Conservation (phyloP, 441 rosid genomes). For the Mallotus japonicus region DNA sequence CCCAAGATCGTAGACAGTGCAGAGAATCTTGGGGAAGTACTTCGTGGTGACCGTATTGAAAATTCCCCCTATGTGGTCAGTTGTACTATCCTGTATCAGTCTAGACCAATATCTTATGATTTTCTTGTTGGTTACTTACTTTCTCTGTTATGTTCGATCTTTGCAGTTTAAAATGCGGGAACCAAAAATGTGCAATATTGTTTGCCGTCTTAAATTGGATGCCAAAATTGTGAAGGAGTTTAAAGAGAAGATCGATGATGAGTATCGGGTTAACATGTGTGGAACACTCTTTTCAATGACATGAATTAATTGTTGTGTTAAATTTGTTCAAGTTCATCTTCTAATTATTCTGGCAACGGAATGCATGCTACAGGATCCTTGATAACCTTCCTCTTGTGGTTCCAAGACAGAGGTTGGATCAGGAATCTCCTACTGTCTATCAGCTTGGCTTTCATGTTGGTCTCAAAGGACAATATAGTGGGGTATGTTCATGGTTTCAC, state of each 20-base stretch:
- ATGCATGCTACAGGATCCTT: slow-evolving; percentile 65
- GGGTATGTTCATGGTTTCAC: slow-evolving; percentile 44
- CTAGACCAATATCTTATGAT: neutral
- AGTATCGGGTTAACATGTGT: slow-evolving; percentile 88
- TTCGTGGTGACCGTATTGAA: slow-evolving; percentile 94
- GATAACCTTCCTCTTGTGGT: slow-evolving; percentile 95
- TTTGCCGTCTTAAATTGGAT: slow-evolving; percentile 55
- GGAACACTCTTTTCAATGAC: slow-evolving; percentile 23
- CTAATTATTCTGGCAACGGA: slow-evolving; percentile 10
- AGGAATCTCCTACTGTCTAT: slow-evolving; percentile 53
- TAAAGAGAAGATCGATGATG: slow-evolving; percentile 83
- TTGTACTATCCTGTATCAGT: slow-evolving; percentile 16
- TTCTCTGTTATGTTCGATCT: slow-evolving; percentile 15
- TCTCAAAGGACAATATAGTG: slow-evolving; percentile 67
- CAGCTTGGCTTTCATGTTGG: slow-evolving; percentile 89
- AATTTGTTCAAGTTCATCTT: slow-evolving; percentile 4
- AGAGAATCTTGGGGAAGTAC: slow-evolving; percentile 97
- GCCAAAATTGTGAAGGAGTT: slow-evolving; percentile 66
- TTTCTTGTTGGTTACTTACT: slow-evolving; percentile 1
- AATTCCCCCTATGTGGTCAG: slow-evolving; percentile 84
- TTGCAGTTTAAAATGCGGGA: slow-evolving; percentile 91
- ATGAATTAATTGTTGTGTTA: neutral
- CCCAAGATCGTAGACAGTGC: slow-evolving; percentile 69
- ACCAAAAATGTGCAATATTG: slow-evolving; percentile 67
- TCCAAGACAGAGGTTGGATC: slow-evolving; percentile 60